Percentiles rank a stretch among this genome's conserved stretches.
Evolutionary conservation across 1,284 basidiomycete genomes (phyloP).

Genomic region (Jaminaea rosea): DNA sequence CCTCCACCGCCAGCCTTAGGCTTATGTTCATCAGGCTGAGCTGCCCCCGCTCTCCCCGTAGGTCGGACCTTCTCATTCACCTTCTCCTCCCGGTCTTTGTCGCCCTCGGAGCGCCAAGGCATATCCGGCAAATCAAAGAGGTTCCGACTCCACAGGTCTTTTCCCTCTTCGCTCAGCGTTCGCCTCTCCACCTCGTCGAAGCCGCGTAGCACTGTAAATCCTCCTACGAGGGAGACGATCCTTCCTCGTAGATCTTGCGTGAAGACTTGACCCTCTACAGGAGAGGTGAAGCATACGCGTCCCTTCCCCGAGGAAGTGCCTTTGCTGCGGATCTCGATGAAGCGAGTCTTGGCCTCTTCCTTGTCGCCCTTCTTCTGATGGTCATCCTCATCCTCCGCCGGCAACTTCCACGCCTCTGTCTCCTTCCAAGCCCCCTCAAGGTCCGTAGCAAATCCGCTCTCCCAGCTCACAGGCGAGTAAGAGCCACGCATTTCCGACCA

Average conservation of each 20-base stretch:
- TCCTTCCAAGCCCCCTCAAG: slow-evolving; percentile 30
- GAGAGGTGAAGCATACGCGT: slow-evolving; percentile 35
- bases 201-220: slow-evolving; percentile 34
- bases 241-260: slow-evolving; percentile 22
- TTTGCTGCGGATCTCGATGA: slow-evolving; percentile 5
- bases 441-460: slow-evolving; percentile 37
- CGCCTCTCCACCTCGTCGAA: slow-evolving; percentile 28
- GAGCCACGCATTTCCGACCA: slow-evolving; percentile 28
- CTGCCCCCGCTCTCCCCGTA: slow-evolving; percentile 17
- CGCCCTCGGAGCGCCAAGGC: slow-evolving; percentile 12
- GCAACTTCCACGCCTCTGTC: slow-evolving; percentile 4
- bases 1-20: slow-evolving; percentile 19
- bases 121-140: slow-evolving; percentile 10
- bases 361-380: background rate
- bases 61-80: background rate
- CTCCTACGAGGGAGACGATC: slow-evolving; percentile 33
- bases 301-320: slow-evolving; percentile 22
- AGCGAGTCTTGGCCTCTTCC: background rate
- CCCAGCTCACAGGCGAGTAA: slow-evolving; percentile 34
- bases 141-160: slow-evolving; percentile 9
- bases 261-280: slow-evolving; percentile 46
- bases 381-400: background rate
- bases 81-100: slow-evolving; percentile 8
- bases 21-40: slow-evolving; percentile 8
- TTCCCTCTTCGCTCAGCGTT: slow-evolving; percentile 16